These are phyloP conservation scores for Suillus subluteus DNA, from an alignment of 768 basidiomycete genomes.

Conservation along the genomic window DNA sequence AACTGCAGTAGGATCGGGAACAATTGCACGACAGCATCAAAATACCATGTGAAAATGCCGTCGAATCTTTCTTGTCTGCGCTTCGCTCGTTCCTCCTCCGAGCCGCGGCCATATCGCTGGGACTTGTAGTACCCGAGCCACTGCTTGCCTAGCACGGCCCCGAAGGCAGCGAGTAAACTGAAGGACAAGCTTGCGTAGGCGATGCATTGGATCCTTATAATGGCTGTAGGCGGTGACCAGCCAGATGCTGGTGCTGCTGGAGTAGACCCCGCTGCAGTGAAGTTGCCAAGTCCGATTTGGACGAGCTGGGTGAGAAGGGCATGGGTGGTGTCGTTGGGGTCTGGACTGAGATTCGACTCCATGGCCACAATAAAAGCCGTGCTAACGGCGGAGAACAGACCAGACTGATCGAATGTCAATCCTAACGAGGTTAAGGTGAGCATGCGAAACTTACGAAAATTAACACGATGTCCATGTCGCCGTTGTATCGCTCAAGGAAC, in stretches of 20 bases:
- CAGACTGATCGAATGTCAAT: slow-evolving; percentile 8
- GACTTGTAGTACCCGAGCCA: slow-evolving; percentile 14
- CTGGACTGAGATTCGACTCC: slow-evolving; percentile 14
- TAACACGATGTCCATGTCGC: slow-evolving; percentile 22
- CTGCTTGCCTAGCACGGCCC: slow-evolving; percentile 20
- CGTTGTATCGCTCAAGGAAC: slow-evolving; percentile 18
- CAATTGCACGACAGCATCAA: slow-evolving; percentile 12
- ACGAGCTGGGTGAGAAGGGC: slow-evolving; percentile 16
- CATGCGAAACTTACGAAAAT: slow-evolving; percentile 21
- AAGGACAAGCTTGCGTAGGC: slow-evolving; percentile 17
- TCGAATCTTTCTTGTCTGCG: slow-evolving; percentile 16
- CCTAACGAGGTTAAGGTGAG: neutral
- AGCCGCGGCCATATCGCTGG: slow-evolving; percentile 4
- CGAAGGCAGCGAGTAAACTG: slow-evolving; percentile 17
- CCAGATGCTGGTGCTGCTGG: neutral
- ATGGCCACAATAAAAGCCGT: slow-evolving; percentile 16
- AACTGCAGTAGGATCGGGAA: slow-evolving; percentile 17
- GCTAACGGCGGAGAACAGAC: slow-evolving; percentile 19
- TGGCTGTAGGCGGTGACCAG: neutral
- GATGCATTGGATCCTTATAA: slow-evolving; percentile 7
- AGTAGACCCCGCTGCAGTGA: slow-evolving; percentile 11
- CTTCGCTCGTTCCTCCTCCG: slow-evolving; percentile 13
- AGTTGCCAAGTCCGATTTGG: slow-evolving; percentile 5
- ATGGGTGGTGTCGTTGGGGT: slow-evolving; percentile 16
- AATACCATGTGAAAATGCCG: slow-evolving; percentile 16